Percentiles rank a stretch among this genome's conserved stretches.
Conservation (phyloP, 2,329 filamentous ascomycete genomes). For the Ophiostoma tasmaniense region DNA sequence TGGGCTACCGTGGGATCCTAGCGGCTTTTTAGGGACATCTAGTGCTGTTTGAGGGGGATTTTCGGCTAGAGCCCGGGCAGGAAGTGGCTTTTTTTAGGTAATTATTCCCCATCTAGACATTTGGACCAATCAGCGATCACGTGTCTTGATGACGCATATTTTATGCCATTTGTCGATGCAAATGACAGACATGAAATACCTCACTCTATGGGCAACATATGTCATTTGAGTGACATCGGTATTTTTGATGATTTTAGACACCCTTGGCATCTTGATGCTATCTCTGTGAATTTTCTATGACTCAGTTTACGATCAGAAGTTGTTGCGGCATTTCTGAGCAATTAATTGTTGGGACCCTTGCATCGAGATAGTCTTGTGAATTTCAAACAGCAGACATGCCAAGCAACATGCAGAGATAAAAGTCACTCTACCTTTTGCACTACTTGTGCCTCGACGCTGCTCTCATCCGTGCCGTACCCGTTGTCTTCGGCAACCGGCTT, state of each 20-base stretch:
- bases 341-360: too few relatives aligned
- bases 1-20: background rate
- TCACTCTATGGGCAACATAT: background rate
- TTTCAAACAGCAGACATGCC: too few relatives aligned
- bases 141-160: background rate
- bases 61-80: background rate
- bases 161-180: background rate
- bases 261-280: too few relatives aligned
- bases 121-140: background rate
- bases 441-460: background rate
- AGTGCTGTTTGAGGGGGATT: background rate
- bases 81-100: background rate
- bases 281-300: too few relatives aligned
- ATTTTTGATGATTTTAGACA: background rate
- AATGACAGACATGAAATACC: background rate
- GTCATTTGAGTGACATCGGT: background rate
- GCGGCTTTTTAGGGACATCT: too few relatives aligned
- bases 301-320: too few relatives aligned
- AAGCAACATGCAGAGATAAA: too few relatives aligned
- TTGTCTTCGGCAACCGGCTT: background rate
- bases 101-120: background rate
- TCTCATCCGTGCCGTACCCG: background rate
- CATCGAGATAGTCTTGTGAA: too few relatives aligned
- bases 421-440: background rate
- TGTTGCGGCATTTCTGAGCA: too few relatives aligned